Evolutionary conservation across 805 yeast species (phyloP).

Genomic region (Candida caryicola): DNA sequence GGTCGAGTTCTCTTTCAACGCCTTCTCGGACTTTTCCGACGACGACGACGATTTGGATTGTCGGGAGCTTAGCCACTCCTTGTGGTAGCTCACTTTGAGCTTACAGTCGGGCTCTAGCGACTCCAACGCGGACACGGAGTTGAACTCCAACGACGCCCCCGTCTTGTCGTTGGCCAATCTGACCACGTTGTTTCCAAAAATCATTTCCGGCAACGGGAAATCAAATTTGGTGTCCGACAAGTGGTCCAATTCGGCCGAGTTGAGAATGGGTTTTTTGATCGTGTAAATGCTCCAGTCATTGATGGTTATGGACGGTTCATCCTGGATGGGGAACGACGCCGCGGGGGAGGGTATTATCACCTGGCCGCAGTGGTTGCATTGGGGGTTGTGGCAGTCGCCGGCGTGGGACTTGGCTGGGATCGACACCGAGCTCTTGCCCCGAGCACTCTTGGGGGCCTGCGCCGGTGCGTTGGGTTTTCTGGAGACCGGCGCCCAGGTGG

Average conservation of each 20-base stretch:
- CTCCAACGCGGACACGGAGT: slow-evolving; percentile 69
- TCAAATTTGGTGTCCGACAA: slow-evolving; percentile 57
- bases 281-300: slow-evolving; percentile 77
- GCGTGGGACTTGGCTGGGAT: slow-evolving; percentile 46
- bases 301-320: slow-evolving; percentile 66
- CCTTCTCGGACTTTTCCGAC: slow-evolving; percentile 23
- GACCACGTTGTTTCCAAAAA: slow-evolving; percentile 80
- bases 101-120: slow-evolving; percentile 33
- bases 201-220: slow-evolving; percentile 95
- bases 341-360: slow-evolving; percentile 78
- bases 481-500: slow-evolving; percentile 4
- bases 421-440: slow-evolving; percentile 11
- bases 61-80: slow-evolving; percentile 65
- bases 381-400: slow-evolving; percentile 40
- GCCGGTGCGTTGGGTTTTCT: slow-evolving; percentile 1
- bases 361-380: slow-evolving; percentile 64
- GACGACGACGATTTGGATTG: slow-evolving; percentile 19
- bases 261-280: slow-evolving; percentile 71
- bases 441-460: slow-evolving; percentile 3
- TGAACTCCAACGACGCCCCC: slow-evolving; percentile 55
- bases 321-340: slow-evolving; percentile 59
- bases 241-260: slow-evolving; percentile 66
- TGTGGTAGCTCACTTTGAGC: slow-evolving; percentile 74
- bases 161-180: slow-evolving; percentile 42
- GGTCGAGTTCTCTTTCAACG: slow-evolving; percentile 21